Evolutionary conservation across 306 rosid species (phyloP).

Genomic region (Coriaria nepalensis): DNA sequence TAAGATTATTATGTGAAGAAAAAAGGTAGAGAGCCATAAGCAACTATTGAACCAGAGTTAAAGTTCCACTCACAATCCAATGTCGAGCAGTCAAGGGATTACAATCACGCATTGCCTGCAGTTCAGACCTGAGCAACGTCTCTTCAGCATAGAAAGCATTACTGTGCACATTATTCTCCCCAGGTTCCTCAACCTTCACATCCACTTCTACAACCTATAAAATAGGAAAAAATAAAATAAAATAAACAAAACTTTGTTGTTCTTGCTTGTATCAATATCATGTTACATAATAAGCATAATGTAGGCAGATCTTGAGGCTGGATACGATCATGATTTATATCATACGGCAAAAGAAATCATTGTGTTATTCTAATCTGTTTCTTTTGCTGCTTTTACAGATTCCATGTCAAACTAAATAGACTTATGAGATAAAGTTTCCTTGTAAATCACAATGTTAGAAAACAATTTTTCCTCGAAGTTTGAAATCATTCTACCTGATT

Average conservation of each 20-base stretch:
- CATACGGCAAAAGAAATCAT: no score
- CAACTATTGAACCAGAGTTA: background rate
- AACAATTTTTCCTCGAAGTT: no score
- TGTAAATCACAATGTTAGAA: no score
- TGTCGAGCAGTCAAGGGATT: constrained; percentile 69
- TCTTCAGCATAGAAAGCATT: constrained; percentile 77
- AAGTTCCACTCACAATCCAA: constrained; percentile 60
- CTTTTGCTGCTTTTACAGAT: no score
- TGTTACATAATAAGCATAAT: no score
- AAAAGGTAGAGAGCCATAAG: no score
- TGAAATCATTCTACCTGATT: background rate
- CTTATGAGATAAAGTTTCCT: no score
- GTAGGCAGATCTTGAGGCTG: no score
- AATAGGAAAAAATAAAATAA: constrained; percentile 6
- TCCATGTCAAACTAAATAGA: no score
- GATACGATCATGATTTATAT: no score
- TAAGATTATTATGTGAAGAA: no score
- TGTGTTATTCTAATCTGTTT: no score
- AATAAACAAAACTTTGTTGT: background rate
- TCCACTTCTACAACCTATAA: constrained; percentile 72
- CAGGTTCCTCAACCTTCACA: constrained; percentile 68
- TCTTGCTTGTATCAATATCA: background rate
- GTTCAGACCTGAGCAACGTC: constrained; percentile 56
- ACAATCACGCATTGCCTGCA: constrained; percentile 73
- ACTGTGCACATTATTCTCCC: constrained; percentile 59